Evolutionary conservation across 257 asterid species (phyloP), one percentile per base, ranked within the genome.

Genomic region (Ajuga chamaepitys): DNA sequence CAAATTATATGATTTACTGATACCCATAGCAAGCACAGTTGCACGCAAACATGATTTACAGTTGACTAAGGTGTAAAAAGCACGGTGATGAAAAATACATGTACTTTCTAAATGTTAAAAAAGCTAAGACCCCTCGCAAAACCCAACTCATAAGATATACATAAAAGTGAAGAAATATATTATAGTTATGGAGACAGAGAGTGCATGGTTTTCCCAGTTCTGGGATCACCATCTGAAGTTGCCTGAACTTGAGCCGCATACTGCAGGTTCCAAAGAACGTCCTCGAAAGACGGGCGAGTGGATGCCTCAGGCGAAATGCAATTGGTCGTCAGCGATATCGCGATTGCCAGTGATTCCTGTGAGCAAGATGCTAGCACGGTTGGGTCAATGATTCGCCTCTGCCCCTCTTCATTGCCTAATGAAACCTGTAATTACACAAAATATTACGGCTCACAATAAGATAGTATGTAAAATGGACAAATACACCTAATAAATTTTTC

Each of bases 181-280:
- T 8, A n/a, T n/a, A n/a, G n/a, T 48, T 45, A 79, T 18, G 76
- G 81, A 21, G 82, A 74, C 1, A 13, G n/a, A n/a, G n/a, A n/a
- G n/a, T n/a, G 4, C 16, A 57, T 22, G 38, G 74, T 12, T 59
- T 70, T 74, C 26, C 75, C 80, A 34, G 59, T 61, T 62, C 70
- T 80, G 4, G 69, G 66, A 58, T 83, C 85, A 26, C 63, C 76
- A 20, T 77, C 77, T 3, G 82, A 70, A 9, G 82, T 60, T 11
- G 78, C 79, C 73, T 87, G 92, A 64, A 79, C 77, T 72, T 85
- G 95, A 72, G 89, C 82, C 9, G 95, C 95, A 61, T 84, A 82
- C 71, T 82, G 87, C 74, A 87, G 76, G 76, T 84, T 84, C 95
- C 89, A 87, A 11, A 85, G 84, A 22, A 87, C 70, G 14, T 87